Evolutionary conservation across 1,284 basidiomycete genomes (phyloP), one percentile per base, ranked within the genome.

Genomic region (Afroboletus lepidellus): DNA sequence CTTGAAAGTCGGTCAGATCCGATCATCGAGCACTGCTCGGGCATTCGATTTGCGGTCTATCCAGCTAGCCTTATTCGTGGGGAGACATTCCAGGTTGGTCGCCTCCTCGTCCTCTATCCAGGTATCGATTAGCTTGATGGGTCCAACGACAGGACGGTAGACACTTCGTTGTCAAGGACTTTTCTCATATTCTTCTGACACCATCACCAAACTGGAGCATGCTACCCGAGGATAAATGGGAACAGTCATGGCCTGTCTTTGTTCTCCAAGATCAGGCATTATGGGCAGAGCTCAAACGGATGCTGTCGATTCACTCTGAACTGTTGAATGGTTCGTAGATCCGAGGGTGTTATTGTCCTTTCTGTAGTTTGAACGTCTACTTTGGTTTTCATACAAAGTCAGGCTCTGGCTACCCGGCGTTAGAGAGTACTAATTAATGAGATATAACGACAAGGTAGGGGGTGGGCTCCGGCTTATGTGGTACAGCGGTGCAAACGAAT

Each of bases 201-300:
- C 81, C 80, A 0, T 92, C 90, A 3, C 90, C 91, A 8, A 81
- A 93, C 65, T 93, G 88, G 87, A 71, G 68, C 1, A 39, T 59
- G 3, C 51, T 79, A 18, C 37, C 48, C 5, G 56, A 60, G 36
- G 61, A 63, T 13, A 41, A 46, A 5, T 21, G 53, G 23, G 49
- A 67, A 24, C 55, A 20, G 21, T 47, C 37, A 3, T 71, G 69
- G 66, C 66, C 69, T 24, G 18, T 59, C 3, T 39, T 23, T 45
- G 42, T 44, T 44, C 50, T 69, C 16, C 53, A 53, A 23, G 58
- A 52, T 30, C 46, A 55, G 46, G 46, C 27, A 20, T 38, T 63
- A 33, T 53, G 15, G 33, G 41, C 53, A 25, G 53, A 58, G 18
- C 50, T 67, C 20, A 47, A 48, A 23, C 52, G 57, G 37, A 54